Conservation (phyloP, 2,329 filamentous ascomycete species). For the Fusarium mexicanum region DNA sequence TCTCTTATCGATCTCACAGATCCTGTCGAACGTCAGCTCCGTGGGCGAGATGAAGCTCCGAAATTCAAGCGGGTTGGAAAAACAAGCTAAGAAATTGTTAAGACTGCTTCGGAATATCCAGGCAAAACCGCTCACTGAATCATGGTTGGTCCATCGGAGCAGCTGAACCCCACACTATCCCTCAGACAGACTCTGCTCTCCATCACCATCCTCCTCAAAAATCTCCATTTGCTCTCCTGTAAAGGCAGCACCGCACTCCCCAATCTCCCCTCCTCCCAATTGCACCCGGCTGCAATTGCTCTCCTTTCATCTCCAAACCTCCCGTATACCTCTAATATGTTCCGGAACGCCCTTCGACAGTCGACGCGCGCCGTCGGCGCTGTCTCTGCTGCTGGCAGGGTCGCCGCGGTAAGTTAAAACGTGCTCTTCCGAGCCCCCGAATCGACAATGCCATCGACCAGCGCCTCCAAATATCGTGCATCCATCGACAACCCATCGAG, state of each 20-base stretch:
- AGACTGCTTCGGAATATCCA: conserved; percentile 52
- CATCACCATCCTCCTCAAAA: conserved; percentile 55
- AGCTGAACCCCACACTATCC: conserved; percentile 52
- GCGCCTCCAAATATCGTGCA: conserved; percentile 49
- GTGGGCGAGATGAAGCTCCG: conserved; percentile 39
- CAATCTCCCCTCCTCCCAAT: conserved; percentile 71
- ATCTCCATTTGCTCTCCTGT: conserved; percentile 57
- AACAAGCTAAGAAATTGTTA: conserved; percentile 49
- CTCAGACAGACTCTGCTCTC: conserved; percentile 55
- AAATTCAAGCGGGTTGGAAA: conserved; percentile 35
- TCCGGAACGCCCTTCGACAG: conserved; percentile 98
- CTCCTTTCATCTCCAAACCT: conserved; percentile 61
- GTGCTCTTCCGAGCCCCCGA: conserved; percentile 51
- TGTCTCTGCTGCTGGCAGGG: conserved; percentile 90
- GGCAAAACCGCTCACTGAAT: conserved; percentile 51
- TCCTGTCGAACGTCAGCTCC: conserved; percentile 30
- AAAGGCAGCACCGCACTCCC: conserved; percentile 60
- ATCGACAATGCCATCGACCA: conserved; percentile 58
- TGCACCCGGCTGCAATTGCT: conserved; percentile 72
- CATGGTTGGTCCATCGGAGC: conserved; percentile 48
- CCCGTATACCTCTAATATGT: conserved; percentile 76
- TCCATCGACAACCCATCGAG: conserved; percentile 44
- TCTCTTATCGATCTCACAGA: neutral
- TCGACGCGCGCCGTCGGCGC: conserved; percentile 94
- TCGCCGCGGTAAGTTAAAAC: conserved; percentile 85